phyloP scores from a whole-genome alignment of 768 basidiomycete species.

The Serendipita sp. region DNA sequence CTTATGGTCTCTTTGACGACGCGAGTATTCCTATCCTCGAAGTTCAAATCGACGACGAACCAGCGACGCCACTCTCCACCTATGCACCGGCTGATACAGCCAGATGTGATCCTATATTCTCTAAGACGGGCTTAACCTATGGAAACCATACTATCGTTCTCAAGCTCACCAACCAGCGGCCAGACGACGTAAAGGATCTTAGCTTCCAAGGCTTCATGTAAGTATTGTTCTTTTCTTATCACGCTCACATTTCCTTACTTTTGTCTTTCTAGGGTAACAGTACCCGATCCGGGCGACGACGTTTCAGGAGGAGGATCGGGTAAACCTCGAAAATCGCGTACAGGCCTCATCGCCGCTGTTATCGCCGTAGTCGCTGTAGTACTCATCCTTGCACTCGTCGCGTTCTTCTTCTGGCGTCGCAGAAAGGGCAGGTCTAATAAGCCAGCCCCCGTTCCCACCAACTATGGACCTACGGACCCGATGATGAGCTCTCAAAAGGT shows the following conservation, averaged over 20 bases:
- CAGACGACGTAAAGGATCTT: slow-evolving; percentile 3
- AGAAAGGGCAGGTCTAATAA: not conserved
- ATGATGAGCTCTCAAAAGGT: not conserved
- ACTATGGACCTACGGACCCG: not conserved
- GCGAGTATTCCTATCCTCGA: not conserved
- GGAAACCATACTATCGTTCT: not conserved
- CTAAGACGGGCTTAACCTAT: not conserved
- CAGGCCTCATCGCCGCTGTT: not conserved
- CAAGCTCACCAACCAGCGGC: not conserved
- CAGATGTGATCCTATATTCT: not conserved
- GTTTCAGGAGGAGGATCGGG: not conserved
- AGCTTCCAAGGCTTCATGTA: slow-evolving; percentile 1
- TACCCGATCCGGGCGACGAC: not conserved
- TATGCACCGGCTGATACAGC: not conserved
- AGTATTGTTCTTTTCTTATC: not conserved
- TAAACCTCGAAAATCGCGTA: not conserved
- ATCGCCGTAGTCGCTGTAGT: not conserved
- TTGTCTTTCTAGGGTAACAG: not conserved
- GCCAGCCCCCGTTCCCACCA: not conserved
- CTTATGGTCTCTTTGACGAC: slow-evolving; percentile 2
- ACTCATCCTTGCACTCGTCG: not conserved
- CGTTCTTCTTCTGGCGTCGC: not conserved
- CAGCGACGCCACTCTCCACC: not conserved
- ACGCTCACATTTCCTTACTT: not conserved
- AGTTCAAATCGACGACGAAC: not conserved